Evolutionary conservation across 2,329 filamentous ascomycete genomes (phyloP), one percentile per base, ranked within the genome.

Genomic region (Aspergillus puulaauensis): DNA sequence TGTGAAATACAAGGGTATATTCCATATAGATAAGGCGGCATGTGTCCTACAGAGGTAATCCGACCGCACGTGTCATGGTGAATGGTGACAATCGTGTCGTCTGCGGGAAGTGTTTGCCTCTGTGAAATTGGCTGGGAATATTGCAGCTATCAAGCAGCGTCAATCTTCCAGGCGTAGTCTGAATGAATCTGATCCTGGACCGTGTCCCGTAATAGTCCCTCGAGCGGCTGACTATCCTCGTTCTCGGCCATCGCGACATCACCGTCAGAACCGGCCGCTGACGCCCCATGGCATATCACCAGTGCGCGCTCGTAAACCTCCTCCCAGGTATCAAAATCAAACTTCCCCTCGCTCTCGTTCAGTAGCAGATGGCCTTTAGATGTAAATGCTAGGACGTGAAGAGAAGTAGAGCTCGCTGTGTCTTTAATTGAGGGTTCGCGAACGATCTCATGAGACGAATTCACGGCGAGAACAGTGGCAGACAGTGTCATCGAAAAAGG

Each of bases 351-450:
- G 68, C 91, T 96, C 75, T 96, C 90, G 35, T 85, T 87, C 43
- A 96, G 75, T 21, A 97, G 76, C 52, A 96, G 77, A 58, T 90
- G 86, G 8, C 88, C 84, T 52, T 86, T 80, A 1, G 87, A 86
- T n/a, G 88, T 88, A 71, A 95, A 96, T 6, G 87, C 89, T 57
- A 97, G 81, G n/a, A 90, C 90, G 71, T 97, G 93, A 21, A 90
- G 77, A 5, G 91, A 96, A 55, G 78, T 81, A 11, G 89, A 87
- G 46, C 78, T 76, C 62, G 85, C 80, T 46, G 87, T 80, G 59
- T 90, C 82, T 21, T 83, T 79, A 6, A 85, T 80, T 4, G 83
- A 85, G 6, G 91, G 91, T 54, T 88, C 83, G 27, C 79, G 74
- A 31, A 86, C 72, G 33, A 86, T 75, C 48, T 74, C 64, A 40